Base-by-base conservation (phyloP, 257 asterid species). In the Solanum chmielewskii region DNA sequence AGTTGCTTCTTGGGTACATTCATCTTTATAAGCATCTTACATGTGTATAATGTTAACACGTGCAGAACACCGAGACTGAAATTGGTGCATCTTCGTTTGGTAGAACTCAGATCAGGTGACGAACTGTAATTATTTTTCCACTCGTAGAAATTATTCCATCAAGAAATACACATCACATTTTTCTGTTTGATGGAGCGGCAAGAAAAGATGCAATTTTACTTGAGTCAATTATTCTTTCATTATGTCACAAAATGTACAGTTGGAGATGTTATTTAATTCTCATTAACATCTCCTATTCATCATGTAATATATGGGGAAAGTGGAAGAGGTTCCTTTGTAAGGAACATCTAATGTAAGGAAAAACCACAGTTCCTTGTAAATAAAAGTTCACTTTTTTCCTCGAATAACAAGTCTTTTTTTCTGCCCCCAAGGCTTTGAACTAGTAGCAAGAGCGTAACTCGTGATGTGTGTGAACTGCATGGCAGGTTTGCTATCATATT, bases 71-170 rank as follows among this genome's bases (percentile, higher is more conserved):
- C 3, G 98, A 93, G 88, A 93, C 95, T 90, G 96, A 94, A 91
- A 95, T 96, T 41, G 99, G 99, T 86, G 96, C 99, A 45, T 95
- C 98, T 3, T 95, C 97, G 37, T 92, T 93, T 25, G 99, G 99
- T 83, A 95, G 99, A 93, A 94, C 97, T 52, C 96, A 90, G 88
- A 96, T 96, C 45, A 95, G 98, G 84, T 95, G 94, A 95, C 75
- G 42, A 47, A 20, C 9, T 47, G 70, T 69, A 49, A 23, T 73
- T 70, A 45, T 31, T 86, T 86, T 86, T 71, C 47, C 88, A 11
- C 60, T 49, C 41, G 6, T 5, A 35, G 47, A 84, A 73, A 27
- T 85, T 69, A 21, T 70, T 73, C 29, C 85, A 49, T 41, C 85
- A 80, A 47, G 27, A 45, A 77, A 44, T 39, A 84, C 81, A 29